phyloP scores from a whole-genome alignment of 768 basidiomycete genomes.

The Leucocoprinus leucothites region DNA sequence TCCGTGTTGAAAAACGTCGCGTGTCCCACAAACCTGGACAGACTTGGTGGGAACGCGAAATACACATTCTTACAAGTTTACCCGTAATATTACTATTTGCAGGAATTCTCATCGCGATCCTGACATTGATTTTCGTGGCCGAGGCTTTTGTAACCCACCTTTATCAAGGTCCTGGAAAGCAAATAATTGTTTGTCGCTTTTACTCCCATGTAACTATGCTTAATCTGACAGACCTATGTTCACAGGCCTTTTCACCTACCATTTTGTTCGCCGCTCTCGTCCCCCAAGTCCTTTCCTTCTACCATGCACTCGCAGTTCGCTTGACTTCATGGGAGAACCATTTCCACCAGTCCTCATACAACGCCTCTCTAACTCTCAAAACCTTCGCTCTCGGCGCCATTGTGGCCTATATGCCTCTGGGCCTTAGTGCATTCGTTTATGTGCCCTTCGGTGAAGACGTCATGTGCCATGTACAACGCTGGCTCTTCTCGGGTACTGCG shows the following conservation, averaged over 20 bases:
- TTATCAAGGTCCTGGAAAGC: conserved; percentile 84
- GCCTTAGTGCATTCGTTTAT: conserved; percentile 92
- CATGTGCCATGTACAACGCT: conserved; percentile 55
- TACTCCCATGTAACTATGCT: background rate
- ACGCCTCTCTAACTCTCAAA: conserved; percentile 82
- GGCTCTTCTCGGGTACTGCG: conserved; percentile 32
- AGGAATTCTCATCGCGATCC: conserved; percentile 58
- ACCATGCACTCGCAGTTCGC: conserved; percentile 61
- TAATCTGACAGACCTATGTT: conserved; percentile 8
- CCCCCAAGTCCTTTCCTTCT: conserved; percentile 73
- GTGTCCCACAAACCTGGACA: conserved; percentile 53
- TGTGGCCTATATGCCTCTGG: conserved; percentile 90
- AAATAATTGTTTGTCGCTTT: conserved; percentile 60
- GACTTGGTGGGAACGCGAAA: conserved; percentile 74
- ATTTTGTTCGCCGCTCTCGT: conserved; percentile 78
- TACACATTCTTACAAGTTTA: conserved; percentile 62
- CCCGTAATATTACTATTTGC: conserved; percentile 78
- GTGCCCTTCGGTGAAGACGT: conserved; percentile 89
- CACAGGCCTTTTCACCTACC: conserved; percentile 77
- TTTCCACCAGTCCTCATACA: conserved; percentile 70
- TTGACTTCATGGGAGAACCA: conserved; percentile 95
- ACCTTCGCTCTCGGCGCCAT: conserved; percentile 86
- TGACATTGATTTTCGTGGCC: conserved; percentile 81
- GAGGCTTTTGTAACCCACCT: conserved; percentile 89
- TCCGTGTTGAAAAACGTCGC: conserved; percentile 71